These are phyloP conservation scores for Anisodus tanguticus DNA, from an alignment of 257 asterid species.

Conservation along the genomic window DNA sequence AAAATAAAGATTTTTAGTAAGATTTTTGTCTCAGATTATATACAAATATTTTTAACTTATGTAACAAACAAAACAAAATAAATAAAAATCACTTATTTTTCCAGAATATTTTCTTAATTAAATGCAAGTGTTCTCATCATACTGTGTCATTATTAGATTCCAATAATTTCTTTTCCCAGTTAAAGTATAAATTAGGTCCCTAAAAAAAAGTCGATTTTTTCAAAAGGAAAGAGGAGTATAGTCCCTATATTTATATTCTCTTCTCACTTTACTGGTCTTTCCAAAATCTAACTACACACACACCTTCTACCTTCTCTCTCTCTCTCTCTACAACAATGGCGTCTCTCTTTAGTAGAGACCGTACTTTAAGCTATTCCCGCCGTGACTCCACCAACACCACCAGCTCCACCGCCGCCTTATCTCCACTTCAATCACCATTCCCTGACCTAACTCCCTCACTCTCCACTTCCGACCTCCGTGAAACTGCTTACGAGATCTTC, in stretches of 20 bases:
- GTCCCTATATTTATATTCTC: conserved; percentile 10
- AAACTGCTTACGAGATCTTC: conserved; percentile 93
- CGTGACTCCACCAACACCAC: conserved; percentile 59
- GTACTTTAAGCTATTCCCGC: conserved; percentile 67
- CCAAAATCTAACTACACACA: neutral
- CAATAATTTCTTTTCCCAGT: no score
- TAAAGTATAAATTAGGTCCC: no score
- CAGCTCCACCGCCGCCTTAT: conserved; percentile 36
- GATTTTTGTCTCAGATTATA: no score
- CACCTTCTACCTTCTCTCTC: neutral
- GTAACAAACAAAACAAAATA: no score
- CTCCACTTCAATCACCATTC: conserved; percentile 81
- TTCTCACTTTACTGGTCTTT: conserved; percentile 23
- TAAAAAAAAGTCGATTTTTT: neutral
- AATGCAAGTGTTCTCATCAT: no score
- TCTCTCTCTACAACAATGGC: conserved; percentile 67
- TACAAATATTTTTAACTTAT: no score
- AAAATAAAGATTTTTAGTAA: no score
- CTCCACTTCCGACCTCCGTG: conserved; percentile 73
- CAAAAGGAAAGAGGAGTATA: neutral
- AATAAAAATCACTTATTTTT: no score
- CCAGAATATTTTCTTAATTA: no score
- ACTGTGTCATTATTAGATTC: no score
- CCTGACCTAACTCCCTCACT: conserved; percentile 68
- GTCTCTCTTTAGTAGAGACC: conserved; percentile 94